Evolutionary conservation across 2,329 filamentous ascomycete species (phyloP).

Genomic region (Scytalidium sp.): DNA sequence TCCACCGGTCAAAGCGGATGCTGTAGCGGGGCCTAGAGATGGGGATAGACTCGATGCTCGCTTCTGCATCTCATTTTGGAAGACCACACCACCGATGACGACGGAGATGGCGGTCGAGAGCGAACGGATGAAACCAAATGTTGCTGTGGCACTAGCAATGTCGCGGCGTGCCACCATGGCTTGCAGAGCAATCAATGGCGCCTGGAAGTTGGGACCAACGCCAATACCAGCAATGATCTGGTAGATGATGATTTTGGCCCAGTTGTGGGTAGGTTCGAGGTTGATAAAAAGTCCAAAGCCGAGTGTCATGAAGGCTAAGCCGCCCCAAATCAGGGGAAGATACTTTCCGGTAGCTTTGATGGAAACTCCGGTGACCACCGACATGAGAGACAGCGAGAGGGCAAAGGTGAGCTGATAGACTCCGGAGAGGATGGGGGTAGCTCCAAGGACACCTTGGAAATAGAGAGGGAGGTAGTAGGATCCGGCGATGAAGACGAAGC

Average conservation of each 20-base stretch:
- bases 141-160: constrained; percentile 66
- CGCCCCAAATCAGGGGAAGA: constrained; percentile 55
- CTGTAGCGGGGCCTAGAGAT: constrained; percentile 18
- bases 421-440: constrained; percentile 64
- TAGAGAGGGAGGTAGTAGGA: constrained; percentile 52
- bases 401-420: constrained; percentile 74
- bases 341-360: constrained; percentile 67
- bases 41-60: constrained; percentile 12
- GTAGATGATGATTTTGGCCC: constrained; percentile 56
- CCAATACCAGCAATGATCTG: constrained; percentile 63
- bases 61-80: constrained; percentile 42
- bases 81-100: constrained; percentile 47
- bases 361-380: constrained; percentile 52
- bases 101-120: constrained; percentile 43
- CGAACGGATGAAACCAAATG: constrained; percentile 58
- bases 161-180: constrained; percentile 58
- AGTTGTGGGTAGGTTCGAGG: constrained; percentile 53
- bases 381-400: constrained; percentile 62
- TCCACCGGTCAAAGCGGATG: constrained; percentile 19
- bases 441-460: constrained; percentile 57
- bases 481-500: constrained; percentile 39
- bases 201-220: constrained; percentile 67
- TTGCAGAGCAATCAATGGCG: constrained; percentile 66
- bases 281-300: constrained; percentile 64
- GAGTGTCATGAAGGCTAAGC: constrained; percentile 57